Evolutionary conservation across 176 grass and related monocot genomes (phyloP), one percentile per base, ranked within the genome.

Genomic region (Musa itinerans): DNA sequence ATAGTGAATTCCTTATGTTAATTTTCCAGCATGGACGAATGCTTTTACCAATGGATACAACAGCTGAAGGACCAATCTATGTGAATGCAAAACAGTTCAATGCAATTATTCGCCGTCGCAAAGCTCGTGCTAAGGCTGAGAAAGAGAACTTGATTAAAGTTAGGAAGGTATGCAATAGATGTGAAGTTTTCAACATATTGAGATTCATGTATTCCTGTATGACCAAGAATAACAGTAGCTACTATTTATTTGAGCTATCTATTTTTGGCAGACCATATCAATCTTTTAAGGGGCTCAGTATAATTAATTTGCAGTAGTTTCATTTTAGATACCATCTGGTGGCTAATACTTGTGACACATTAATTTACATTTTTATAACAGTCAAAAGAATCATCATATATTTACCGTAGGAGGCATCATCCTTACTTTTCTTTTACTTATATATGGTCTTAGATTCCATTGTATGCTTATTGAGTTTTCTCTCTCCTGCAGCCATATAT

Each of bases 31-130:
- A 88, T 69, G 78, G 89, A 51, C 85, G 86, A 23, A 68, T 89
- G 79, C 91, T 99, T 50, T 67, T 99, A 73, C 91, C 96, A 54
- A 71, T 94, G 78, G 89, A 85, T 68, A 80, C 85, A 11, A 25
- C 88, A 65, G 76, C 81, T 65, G 91, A 99, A 43, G 79, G 86
- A n/a, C 91, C 85, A 0, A 79, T 94, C 57, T 99, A 92, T 65
- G 96, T 99, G 71, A 99, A 99, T 12, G 84, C 91, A 9, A 99
- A 95, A 77, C 96, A 99, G 66, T 92, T 92, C 6, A 80, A 95
- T 84, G 96, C 91, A 27, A 99, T 99, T 65, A 83, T 99, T 53
- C 91, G 90, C 4, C 90, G 96, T 1, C 91, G 96, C 9, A 81
- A 83, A 57, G 96, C 96, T 83, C 96, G 96, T 6, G 91, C 91